A percentile compares a stretch with the other conserved stretches of the same genome.
Evolutionary conservation across 164 flowering plant species (phyloP).

Genomic region (Hamamelis virginiana): DNA sequence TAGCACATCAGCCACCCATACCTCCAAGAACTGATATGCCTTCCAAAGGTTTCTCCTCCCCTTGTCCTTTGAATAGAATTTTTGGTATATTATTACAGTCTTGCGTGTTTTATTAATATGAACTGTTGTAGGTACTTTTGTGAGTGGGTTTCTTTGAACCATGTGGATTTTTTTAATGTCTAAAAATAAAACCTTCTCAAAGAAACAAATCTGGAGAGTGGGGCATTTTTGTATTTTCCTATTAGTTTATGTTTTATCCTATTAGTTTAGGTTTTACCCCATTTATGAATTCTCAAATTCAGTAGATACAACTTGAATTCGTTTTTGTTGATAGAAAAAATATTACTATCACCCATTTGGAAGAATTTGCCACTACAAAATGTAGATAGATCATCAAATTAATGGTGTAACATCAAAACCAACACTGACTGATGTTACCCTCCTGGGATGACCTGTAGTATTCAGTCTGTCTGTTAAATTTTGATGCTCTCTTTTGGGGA

Average conservation of each 20-base stretch:
- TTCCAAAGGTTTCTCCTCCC: constrained; percentile 49
- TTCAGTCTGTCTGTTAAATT: neutral
- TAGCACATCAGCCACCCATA: constrained; percentile 49
- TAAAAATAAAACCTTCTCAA: too few relatives aligned
- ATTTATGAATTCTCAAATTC: too few relatives aligned
- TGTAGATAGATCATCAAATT: neutral
- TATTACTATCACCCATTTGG: neutral
- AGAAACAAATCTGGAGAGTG: neutral
- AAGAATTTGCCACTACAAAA: neutral
- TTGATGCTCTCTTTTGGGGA: neutral
- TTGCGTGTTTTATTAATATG: too few relatives aligned
- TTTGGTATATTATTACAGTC: neutral
- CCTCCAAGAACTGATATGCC: constrained; percentile 52
- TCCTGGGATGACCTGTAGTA: neutral
- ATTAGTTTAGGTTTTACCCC: too few relatives aligned
- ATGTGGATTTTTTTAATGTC: too few relatives aligned
- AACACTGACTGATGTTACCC: neutral
- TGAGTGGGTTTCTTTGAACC: too few relatives aligned
- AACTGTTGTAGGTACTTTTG: too few relatives aligned
- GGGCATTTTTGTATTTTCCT: too few relatives aligned
- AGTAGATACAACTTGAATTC: too few relatives aligned
- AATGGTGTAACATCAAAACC: neutral
- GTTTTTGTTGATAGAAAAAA: too few relatives aligned
- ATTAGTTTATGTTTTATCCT: too few relatives aligned
- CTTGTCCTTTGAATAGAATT: neutral